A percentile compares a stretch with the other conserved stretches of the same genome.
Evolutionary conservation across 2,329 filamentous ascomycete species (phyloP).

Genomic region (Plectosphaerella plurivora): DNA sequence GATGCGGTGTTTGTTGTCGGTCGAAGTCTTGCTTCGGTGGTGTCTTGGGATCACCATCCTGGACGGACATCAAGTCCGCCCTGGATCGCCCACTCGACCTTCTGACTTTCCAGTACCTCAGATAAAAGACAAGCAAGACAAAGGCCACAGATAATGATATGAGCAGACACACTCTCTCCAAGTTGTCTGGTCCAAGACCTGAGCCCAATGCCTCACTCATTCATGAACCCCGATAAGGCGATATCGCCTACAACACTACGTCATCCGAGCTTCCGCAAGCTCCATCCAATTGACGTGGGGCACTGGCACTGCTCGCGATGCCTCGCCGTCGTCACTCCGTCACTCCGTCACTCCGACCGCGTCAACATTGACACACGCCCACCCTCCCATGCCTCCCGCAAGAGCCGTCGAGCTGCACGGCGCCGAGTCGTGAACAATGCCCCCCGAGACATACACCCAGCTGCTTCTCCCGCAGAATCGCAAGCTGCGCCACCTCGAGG

Average conservation of each 20-base stretch:
- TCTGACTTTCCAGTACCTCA: no score
- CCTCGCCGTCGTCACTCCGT: neutral
- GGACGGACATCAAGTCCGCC: no score
- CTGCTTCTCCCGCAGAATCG: constrained; percentile 70
- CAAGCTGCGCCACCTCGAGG: constrained; percentile 80
- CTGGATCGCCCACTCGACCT: no score
- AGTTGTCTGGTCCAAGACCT: no score
- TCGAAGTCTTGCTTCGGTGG: no score
- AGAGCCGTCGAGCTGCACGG: neutral
- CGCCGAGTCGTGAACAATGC: constrained; percentile 1
- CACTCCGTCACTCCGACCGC: neutral
- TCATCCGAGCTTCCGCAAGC: neutral
- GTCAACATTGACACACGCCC: neutral
- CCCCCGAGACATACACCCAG: constrained; percentile 28
- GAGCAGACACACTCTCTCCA: no score
- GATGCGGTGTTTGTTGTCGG: neutral
- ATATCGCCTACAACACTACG: neutral
- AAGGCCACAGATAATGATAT: no score
- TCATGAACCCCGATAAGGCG: neutral
- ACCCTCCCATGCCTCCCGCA: neutral
- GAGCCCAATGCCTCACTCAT: no score
- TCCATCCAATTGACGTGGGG: neutral
- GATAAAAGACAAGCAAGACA: no score
- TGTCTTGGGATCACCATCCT: no score
- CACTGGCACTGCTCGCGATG: neutral